Evolutionary conservation across 2,329 filamentous ascomycete genomes (phyloP), one percentile per base, ranked within the genome.

Genomic region (Xylaria sp.): DNA sequence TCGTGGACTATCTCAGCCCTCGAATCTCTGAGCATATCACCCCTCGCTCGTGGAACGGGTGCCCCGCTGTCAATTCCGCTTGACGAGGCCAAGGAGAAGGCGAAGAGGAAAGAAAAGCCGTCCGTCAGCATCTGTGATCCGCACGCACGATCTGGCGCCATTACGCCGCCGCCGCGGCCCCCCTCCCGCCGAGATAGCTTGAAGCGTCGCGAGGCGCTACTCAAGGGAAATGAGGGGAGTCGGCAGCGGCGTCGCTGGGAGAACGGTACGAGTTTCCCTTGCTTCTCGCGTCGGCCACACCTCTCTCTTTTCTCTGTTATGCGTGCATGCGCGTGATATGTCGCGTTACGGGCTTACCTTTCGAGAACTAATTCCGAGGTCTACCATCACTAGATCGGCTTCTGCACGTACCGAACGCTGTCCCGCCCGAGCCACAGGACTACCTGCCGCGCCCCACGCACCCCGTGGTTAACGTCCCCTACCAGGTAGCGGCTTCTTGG

Each of bases 191-290:
- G 82, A 74, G 90, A 87, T 65, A 86, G 83, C 69, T 76, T 82
- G 75, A 78, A 79, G 58, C 79, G 85, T 54, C 88, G 94, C 17
- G 92, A 97, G 68, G 86, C 88, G 2, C 74, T 96, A 55, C 82
- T 95, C 33, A 96, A 93, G 79, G 94, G 94, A 60, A 96, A 96
- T 70, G 93, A 97, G 77, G 94, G 94, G 35, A 94, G 88, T 71
- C 86, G 94, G 37, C 89, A 94, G 72, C 84, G 94, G 52, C 89
- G 94, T 71, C 85, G 94, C 59, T 98, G 94, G 93, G 95, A 99
- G 81, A 99, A 98, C 77, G 92, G 92, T 96, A 84, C 60, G 31
- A 12, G 9, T 4, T 28, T n/a, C 25, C 28, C 68, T 78, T 31
- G 9, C 28, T 31, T 9, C 28, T 9, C 9, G 5, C 28, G 9